phyloP scores from a whole-genome alignment of 805 yeast species.

The Lipomyces lipofer region DNA sequence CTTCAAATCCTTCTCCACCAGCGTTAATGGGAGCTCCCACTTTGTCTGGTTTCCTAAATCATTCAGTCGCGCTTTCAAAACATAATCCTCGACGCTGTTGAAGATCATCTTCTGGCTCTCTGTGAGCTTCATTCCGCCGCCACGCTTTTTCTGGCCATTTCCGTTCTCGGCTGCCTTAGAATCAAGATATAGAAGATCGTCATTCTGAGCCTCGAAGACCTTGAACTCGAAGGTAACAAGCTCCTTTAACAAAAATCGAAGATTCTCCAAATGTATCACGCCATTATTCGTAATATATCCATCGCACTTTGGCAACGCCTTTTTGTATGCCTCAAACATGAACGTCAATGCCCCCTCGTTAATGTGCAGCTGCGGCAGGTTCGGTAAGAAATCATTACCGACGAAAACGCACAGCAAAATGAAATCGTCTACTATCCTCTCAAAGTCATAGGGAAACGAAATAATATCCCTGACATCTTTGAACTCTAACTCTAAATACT shows the following conservation, averaged over 20 bases:
- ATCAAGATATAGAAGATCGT: conserved; percentile 14
- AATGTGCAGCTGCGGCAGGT: conserved; percentile 87
- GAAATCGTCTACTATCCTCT: conserved; percentile 87
- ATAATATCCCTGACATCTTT: conserved; percentile 63
- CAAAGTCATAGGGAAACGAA: conserved; percentile 74
- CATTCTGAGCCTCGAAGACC: conserved; percentile 74
- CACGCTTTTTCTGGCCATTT: conserved; percentile 42
- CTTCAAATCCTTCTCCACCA: conserved; percentile 12
- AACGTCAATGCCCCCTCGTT: conserved; percentile 98
- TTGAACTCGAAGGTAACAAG: conserved; percentile 79
- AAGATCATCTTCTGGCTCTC: conserved; percentile 68
- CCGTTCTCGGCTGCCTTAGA: conserved; percentile 7
- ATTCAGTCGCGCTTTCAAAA: conserved; percentile 7
- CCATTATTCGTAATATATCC: conserved; percentile 88
- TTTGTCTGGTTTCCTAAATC: not conserved
- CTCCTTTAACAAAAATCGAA: conserved; percentile 72
- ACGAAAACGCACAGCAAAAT: conserved; percentile 89
- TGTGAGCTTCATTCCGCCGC: conserved; percentile 54
- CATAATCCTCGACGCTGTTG: conserved; percentile 17
- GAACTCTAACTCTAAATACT: conserved; percentile 86
- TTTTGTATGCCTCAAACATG: conserved; percentile 82
- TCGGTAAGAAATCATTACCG: conserved; percentile 97
- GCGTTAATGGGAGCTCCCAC: conserved; percentile 15
- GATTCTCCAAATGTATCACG: conserved; percentile 68
- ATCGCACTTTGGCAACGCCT: conserved; percentile 67